Evolutionary conservation across 2,329 filamentous ascomycete genomes (phyloP), one percentile per base, ranked within the genome.

Genomic region (Fusarium circinatum): DNA sequence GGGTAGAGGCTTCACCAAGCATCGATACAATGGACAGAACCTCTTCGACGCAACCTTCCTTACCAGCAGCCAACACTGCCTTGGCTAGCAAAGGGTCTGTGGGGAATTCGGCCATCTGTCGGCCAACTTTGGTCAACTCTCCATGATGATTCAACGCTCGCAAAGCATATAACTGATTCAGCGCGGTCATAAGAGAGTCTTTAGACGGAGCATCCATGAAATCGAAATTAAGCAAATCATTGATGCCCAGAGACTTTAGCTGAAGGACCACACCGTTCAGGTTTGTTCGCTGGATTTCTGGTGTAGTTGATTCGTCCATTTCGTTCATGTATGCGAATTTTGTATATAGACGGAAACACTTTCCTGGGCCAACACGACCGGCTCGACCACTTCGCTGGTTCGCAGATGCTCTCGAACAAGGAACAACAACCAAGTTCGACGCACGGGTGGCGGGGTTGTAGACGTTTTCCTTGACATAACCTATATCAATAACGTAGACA

Each of bases 251-350:
- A 0, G 93, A 94, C 79, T 98, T 98, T 14, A 99, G 86, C 70
- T 95, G 90, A 30, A 99, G 84, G 3, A 98, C 94, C 1, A 97
- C 92, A 26, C 91, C 89, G 76, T 93, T 96, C 17, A 99, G 87
- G 73, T 98, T 97, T 0, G 94, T 96, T 24, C 96, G 89, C 80
- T 97, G 93, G 47, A 99, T 98, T 80, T 98, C 96, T 0, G 96
- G 96, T 0, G 93, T 96, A 0, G 95, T 97, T 67, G 92, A 93
- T 82, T 97, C 94, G 68, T 97, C 94, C 83, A 99, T 91, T 80
- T 99, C 96, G 81, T 97, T 97, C 86, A 97, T 94, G 81, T 94
- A 98, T 0, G 94, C 94, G 86, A 93, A 97, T 80, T 96, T 96
- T 3, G 96, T 98, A 80, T 98, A 99, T 4, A 99, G 84, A 0